Conservation (phyloP, 139 green algal genomes). For the Tetraselmis chui region DNA sequence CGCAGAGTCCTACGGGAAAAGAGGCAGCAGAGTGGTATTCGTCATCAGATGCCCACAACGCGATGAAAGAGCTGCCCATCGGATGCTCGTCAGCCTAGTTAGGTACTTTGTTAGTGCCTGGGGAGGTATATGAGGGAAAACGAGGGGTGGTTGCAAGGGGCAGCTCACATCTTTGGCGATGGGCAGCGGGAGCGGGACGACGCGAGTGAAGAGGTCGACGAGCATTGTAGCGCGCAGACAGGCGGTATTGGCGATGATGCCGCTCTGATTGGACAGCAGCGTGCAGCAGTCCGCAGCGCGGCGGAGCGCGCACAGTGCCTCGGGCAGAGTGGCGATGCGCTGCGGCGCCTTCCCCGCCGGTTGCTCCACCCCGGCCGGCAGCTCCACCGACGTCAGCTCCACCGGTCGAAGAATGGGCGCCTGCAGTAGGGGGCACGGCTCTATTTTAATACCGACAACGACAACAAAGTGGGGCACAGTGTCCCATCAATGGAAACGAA, state of each 20-base stretch:
- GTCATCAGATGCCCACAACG: too few relatives aligned
- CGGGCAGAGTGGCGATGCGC: background rate
- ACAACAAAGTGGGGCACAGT: too few relatives aligned
- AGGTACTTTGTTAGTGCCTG: too few relatives aligned
- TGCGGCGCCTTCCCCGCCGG: too few relatives aligned
- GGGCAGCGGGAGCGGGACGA: slow-evolving; percentile 15
- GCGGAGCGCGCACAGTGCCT: slow-evolving; percentile 8
- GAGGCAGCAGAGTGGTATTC: too few relatives aligned
- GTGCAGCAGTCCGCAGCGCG: slow-evolving; percentile 8
- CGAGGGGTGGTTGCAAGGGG: too few relatives aligned
- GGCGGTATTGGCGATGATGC: slow-evolving; percentile 16
- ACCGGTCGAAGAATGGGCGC: slow-evolving; percentile 16
- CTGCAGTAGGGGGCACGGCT: too few relatives aligned
- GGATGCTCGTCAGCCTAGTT: too few relatives aligned
- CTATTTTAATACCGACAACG: too few relatives aligned
- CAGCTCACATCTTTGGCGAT: background rate
- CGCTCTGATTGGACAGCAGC: slow-evolving; percentile 17
- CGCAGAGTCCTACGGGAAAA: background rate
- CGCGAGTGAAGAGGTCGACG: slow-evolving; percentile 14
- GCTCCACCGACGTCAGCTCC: slow-evolving; percentile 15
- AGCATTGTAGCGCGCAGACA: slow-evolving; percentile 10
- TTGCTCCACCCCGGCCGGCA: background rate
- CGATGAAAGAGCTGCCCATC: too few relatives aligned
- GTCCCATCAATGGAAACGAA: too few relatives aligned
- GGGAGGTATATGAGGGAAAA: too few relatives aligned